Conservation (phyloP, 1,284 basidiomycete genomes). For the Malassezia caprae region DNA sequence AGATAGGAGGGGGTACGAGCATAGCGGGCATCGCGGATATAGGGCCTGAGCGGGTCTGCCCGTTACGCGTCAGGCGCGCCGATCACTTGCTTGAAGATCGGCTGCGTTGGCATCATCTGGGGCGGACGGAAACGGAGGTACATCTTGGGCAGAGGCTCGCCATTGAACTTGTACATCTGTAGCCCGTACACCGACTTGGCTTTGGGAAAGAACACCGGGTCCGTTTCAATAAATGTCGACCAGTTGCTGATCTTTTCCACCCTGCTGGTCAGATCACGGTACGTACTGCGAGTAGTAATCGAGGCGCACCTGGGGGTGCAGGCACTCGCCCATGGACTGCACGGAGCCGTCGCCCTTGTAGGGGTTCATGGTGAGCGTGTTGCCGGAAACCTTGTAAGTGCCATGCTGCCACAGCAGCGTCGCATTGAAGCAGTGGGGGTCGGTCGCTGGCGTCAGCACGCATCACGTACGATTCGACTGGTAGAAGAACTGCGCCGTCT, state of each 20-base stretch:
- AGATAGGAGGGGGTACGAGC: neutral
- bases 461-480: conserved; percentile 25
- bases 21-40: neutral
- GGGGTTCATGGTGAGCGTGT: conserved; percentile 23
- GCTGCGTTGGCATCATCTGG: conserved; percentile 40
- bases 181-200: conserved; percentile 24
- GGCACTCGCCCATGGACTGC: conserved; percentile 6
- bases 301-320: neutral
- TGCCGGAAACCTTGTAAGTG: conserved; percentile 31
- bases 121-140: conserved; percentile 31
- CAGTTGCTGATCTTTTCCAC: conserved; percentile 1
- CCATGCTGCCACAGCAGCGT: conserved; percentile 46
- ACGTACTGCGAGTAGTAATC: conserved; percentile 3
- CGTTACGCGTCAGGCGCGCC: conserved; percentile 1
- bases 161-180: conserved; percentile 29
- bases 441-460: conserved; percentile 12
- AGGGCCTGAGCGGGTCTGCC: neutral
- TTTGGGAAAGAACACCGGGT: conserved; percentile 20
- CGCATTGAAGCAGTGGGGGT: conserved; percentile 39
- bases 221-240: conserved; percentile 18
- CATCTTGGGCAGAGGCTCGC: conserved; percentile 26
- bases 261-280: neutral
- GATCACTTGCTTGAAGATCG: conserved; percentile 21
- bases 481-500: conserved; percentile 32
- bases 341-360: conserved; percentile 30